Evolutionary conservation across 1,284 basidiomycete species (phyloP).

Genomic region (Microbotryum saponariae): DNA sequence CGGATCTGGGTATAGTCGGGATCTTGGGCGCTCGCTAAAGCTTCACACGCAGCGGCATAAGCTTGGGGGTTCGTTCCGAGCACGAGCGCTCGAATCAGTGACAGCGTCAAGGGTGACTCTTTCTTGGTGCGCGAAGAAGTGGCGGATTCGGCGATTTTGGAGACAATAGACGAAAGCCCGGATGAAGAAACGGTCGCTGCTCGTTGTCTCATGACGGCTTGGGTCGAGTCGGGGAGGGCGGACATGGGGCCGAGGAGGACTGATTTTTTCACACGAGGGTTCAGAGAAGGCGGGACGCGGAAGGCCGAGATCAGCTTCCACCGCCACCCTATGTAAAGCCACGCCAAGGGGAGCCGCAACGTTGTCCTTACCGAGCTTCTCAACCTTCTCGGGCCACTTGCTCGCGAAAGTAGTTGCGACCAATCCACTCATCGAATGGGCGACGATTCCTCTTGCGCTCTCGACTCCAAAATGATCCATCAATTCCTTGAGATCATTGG

Average conservation of each 20-base stretch:
- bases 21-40: slow-evolving; percentile 15
- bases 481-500: slow-evolving; percentile 18
- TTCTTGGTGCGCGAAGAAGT: slow-evolving; percentile 18
- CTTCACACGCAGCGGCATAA: slow-evolving; percentile 27
- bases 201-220: slow-evolving; percentile 12
- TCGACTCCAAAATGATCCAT: slow-evolving; percentile 6
- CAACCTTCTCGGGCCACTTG: slow-evolving; percentile 15
- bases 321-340: neutral
- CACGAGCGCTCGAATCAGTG: slow-evolving; percentile 23
- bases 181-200: slow-evolving; percentile 11
- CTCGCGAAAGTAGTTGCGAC: slow-evolving; percentile 25
- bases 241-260: slow-evolving; percentile 32
- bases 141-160: slow-evolving; percentile 17
- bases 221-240: slow-evolving; percentile 4
- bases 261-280: neutral
- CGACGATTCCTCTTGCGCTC: slow-evolving; percentile 18
- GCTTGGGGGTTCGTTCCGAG: slow-evolving; percentile 11
- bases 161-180: slow-evolving; percentile 21
- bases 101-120: slow-evolving; percentile 12
- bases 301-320: neutral
- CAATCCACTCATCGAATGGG: slow-evolving; percentile 23
- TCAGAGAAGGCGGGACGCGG: neutral
- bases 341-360: neutral
- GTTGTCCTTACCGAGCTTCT: slow-evolving; percentile 22
- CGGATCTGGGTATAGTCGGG: slow-evolving; percentile 24